Base-by-base conservation (phyloP, 148 eudicot genomes). In the Fagopyrum homotropicum region DNA sequence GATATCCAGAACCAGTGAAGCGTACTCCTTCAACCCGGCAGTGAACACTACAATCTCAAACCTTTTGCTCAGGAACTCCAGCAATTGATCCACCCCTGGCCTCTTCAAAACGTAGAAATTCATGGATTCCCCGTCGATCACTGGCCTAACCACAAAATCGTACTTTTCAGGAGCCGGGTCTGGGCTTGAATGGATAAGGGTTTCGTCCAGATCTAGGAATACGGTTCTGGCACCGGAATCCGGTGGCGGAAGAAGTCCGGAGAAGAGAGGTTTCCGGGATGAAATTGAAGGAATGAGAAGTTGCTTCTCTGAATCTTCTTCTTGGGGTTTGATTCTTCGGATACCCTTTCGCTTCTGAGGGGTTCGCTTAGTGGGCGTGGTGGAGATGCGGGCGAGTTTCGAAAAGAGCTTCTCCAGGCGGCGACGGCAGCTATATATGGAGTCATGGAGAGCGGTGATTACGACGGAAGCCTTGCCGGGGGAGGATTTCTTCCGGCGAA, bases 141-240 rank as follows among this genome's bases (percentile, higher is more conserved):
- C 72, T 9, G 89, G 87, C 61, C 79, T 51, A 12, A 88, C 87
- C 0, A 86, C 40, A 51, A 86, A 84, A 80, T 88, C 89, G 54
- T 72, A 84, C 52, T 55, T 86, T 22, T 79, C 85, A 0, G 86
- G 89, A 5, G 85, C 79, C 0, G 63, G 48, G 9, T 72, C 75
- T 0, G 84, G 76, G 5, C 51, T 68, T 15, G 88, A 84, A 59
- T 93, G 97, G n/a, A 93, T 81, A 7, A 93, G 69, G 6, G 98
- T 93, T 66, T 91, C 98, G 57, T 93, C 98, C 1, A 93, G 79
- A 26, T 91, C 95, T 5, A 91, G 91, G 50, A 93, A 81, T 3
- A 89, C 60, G 1, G 98, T 91, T n/a, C 49, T 79, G 6, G 73
- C 81, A 1, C 48, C 74, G 0, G 80, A 80, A 52, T 81, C 70